Conservation (phyloP, 2,329 filamentous ascomycete species). For the Diplodia corticola region DNA sequence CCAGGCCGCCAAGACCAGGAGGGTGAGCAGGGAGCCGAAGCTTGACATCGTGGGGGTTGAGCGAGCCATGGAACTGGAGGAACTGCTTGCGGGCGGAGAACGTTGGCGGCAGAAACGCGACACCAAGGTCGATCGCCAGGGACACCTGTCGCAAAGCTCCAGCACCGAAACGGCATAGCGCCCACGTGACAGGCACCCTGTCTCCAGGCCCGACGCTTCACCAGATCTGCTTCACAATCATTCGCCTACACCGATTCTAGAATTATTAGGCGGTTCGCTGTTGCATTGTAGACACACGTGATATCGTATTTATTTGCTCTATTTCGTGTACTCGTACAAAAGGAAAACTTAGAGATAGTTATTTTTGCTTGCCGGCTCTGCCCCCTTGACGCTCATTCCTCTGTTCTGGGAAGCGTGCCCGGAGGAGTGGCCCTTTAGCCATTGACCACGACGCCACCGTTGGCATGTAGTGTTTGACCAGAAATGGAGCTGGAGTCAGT, state of each 20-base stretch:
- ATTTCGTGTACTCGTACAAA: not conserved
- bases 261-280: too few species aligned
- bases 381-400: not conserved
- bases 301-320: too few species aligned
- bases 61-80: constrained; percentile 21
- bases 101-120: constrained; percentile 9
- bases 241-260: too few species aligned
- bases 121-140: constrained; percentile 20
- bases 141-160: constrained; percentile 21
- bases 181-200: constrained; percentile 1
- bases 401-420: not conserved
- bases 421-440: constrained; percentile 28
- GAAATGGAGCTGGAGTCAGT: constrained; percentile 72
- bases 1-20: constrained; percentile 64
- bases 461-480: constrained; percentile 69
- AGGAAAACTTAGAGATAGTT: not conserved
- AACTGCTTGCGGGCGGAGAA: constrained; percentile 6
- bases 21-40: constrained; percentile 47
- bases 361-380: not conserved
- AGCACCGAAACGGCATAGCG: constrained; percentile 17
- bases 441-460: constrained; percentile 44
- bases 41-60: constrained; percentile 15
- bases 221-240: too few species aligned
- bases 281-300: too few species aligned
- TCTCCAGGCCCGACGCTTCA: not conserved